Evolutionary conservation across 208 protist species (phyloP).

Genomic region (Leishmania tropica): DNA sequence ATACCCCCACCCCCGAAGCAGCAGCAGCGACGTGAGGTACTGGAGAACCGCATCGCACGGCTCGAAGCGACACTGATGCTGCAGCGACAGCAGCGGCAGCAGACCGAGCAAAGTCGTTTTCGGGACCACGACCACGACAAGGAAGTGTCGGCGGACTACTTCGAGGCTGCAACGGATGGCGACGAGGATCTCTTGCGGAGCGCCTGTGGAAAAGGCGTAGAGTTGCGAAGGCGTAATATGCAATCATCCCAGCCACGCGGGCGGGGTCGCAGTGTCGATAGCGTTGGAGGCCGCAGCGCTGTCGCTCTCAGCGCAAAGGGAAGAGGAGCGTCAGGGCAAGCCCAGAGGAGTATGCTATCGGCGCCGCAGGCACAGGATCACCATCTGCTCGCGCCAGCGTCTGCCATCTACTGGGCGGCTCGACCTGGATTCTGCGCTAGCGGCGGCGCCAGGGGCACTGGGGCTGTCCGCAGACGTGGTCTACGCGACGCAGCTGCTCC

Average conservation of each 20-base stretch:
- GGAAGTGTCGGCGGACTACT: not conserved
- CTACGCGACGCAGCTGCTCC: not conserved
- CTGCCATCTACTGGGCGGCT: not conserved
- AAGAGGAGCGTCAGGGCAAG: not conserved
- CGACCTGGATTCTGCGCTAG: not conserved
- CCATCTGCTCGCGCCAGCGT: not conserved
- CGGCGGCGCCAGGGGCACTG: not conserved
- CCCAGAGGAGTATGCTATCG: not conserved
- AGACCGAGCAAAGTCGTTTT: not conserved
- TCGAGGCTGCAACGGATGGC: not conserved
- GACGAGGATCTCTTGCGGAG: not conserved
- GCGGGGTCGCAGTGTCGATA: not conserved
- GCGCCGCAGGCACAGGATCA: not conserved
- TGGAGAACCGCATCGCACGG: slow-evolving; percentile 13
- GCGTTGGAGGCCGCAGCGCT: not conserved
- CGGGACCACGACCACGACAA: not conserved
- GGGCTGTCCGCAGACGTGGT: not conserved
- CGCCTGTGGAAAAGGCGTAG: not conserved
- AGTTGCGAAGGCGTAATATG: not conserved
- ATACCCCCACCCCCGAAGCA: not conserved
- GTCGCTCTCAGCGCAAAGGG: not conserved
- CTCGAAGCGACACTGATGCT: not conserved
- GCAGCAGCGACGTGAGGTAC: slow-evolving; percentile 5
- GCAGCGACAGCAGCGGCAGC: slow-evolving; percentile 2
- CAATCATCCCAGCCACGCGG: not conserved